phyloP scores from a whole-genome alignment of 495 filamentous ascomycete genomes.

The Penicillium roqueforti region DNA sequence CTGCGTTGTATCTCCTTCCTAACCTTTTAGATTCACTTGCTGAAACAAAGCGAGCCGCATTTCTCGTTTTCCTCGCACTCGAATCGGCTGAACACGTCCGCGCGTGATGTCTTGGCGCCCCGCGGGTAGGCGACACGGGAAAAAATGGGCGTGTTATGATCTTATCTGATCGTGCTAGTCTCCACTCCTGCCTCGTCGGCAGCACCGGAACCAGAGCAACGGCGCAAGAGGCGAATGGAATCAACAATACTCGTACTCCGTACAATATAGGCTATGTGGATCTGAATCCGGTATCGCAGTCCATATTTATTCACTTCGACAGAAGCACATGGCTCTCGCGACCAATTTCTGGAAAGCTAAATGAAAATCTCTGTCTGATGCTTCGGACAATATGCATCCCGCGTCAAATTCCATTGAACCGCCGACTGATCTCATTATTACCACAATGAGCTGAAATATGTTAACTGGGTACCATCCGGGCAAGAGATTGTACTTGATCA shows the following conservation, averaged over 20 bases:
- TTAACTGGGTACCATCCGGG: no score
- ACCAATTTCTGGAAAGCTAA: neutral
- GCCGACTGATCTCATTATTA: neutral
- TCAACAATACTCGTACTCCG: neutral
- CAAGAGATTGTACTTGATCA: neutral
- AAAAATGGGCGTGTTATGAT: constrained; percentile 16
- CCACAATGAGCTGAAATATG: no score
- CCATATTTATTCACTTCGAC: neutral
- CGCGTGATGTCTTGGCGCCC: constrained; percentile 8
- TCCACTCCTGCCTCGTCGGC: constrained; percentile 15
- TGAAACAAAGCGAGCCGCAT: neutral
- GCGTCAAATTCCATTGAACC: neutral
- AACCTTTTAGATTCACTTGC: neutral
- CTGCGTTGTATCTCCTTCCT: neutral
- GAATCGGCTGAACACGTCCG: constrained; percentile 6
- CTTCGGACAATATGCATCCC: neutral
- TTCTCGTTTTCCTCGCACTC: neutral
- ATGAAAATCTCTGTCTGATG: neutral
- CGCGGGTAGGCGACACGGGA: constrained; percentile 8
- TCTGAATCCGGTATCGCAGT: constrained; percentile 15
- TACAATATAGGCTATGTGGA: constrained; percentile 6
- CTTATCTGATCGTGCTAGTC: constrained; percentile 30
- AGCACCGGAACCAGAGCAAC: constrained; percentile 4
- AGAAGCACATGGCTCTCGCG: constrained; percentile 4
- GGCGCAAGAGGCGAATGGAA: constrained; percentile 15